Base-by-base conservation (phyloP, 345 rosid genomes). In the Barbarea vulgaris region DNA sequence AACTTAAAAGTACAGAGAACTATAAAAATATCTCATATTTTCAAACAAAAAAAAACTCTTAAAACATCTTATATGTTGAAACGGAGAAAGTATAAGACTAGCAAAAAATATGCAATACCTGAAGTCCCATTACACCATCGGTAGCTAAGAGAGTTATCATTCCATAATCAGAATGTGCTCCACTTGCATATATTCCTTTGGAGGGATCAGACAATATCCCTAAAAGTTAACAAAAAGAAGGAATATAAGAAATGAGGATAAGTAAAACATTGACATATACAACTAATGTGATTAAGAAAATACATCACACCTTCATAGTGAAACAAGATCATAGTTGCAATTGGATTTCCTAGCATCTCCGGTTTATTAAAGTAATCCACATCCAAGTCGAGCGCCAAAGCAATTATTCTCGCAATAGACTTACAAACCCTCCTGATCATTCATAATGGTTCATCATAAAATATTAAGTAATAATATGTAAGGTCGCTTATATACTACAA, bases 161-260 rank as follows among this genome's bases (percentile, higher is more conserved):
- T 69, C 96, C 96, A 18, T 44, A 88, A 82, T 93, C 98, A 54
- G 94, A 86, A 79, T 93, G 98, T 50, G 98, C 94, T 67, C 97
- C 97, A 71, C 91, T 88, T 67, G 86, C 94, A 83, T 60, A 91
- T 81, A 93, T 51, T 69, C 96, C 98, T 70, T 74, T 83, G 0
- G 81, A 81, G 7, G 97, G 97, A 87, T 89, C 90, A 47, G 97
- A 89, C 5, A 14, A 2, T 59, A 79, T 60, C 12, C 68, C 79
- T 60, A 39, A 58, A 48, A 55, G 21, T 3, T 6, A 19, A 12
- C 6, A 30, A 2, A 31, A 47, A 18, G 13, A 7, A n/a, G 1
- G 0, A 11, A 42, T 1, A 41, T 0, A 13, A 24, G 46, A 6
- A 18, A 2, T 37, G 69, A 17, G 4, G 39, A 58, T 10, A n/a